A percentile compares a stretch with the other conserved stretches of the same genome.
phyloP scores from a whole-genome alignment of 306 rosid genomes.

The Fragaria iinumae region DNA sequence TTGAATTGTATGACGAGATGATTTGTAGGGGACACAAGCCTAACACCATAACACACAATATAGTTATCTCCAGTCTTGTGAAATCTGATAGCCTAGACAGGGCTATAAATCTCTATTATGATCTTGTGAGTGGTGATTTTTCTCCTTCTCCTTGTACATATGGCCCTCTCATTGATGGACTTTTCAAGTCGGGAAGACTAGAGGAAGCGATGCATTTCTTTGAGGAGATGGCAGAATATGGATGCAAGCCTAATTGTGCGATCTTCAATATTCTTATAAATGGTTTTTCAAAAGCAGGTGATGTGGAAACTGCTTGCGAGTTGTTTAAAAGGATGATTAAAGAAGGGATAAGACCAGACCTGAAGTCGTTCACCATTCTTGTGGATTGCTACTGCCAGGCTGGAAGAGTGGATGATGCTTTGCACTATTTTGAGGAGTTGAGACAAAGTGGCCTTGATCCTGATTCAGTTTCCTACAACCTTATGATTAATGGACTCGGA shows the following conservation, averaged over 20 bases:
- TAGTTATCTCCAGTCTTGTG: conserved; percentile 72
- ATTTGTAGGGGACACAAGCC: conserved; percentile 67
- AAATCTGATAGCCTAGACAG: conserved; percentile 48
- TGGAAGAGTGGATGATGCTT: conserved; percentile 80
- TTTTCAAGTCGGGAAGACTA: conserved; percentile 64
- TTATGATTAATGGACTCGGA: conserved; percentile 81
- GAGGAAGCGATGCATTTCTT: conserved; percentile 82
- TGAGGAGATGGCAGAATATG: conserved; percentile 73
- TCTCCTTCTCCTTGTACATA: conserved; percentile 88
- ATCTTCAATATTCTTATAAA: conserved; percentile 83
- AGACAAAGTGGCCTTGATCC: conserved; percentile 77
- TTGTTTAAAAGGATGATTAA: conserved; percentile 73
- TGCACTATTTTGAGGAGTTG: conserved; percentile 69
- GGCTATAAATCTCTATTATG: conserved; percentile 78
- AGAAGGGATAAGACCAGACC: conserved; percentile 86
- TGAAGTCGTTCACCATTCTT: conserved; percentile 81
- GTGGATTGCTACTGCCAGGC: conserved; percentile 67
- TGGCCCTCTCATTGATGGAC: conserved; percentile 89
- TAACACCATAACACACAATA: conserved; percentile 74
- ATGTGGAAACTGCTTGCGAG: conserved; percentile 57
- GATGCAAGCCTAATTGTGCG: conserved; percentile 78
- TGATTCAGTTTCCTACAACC: conserved; percentile 67
- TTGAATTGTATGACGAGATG: conserved; percentile 72
- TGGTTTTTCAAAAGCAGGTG: conserved; percentile 82
- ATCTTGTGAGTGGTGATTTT: conserved; percentile 73